phyloP scores from a whole-genome alignment of 2,329 filamentous ascomycete genomes.

The Verticillium zaregamsianum region DNA sequence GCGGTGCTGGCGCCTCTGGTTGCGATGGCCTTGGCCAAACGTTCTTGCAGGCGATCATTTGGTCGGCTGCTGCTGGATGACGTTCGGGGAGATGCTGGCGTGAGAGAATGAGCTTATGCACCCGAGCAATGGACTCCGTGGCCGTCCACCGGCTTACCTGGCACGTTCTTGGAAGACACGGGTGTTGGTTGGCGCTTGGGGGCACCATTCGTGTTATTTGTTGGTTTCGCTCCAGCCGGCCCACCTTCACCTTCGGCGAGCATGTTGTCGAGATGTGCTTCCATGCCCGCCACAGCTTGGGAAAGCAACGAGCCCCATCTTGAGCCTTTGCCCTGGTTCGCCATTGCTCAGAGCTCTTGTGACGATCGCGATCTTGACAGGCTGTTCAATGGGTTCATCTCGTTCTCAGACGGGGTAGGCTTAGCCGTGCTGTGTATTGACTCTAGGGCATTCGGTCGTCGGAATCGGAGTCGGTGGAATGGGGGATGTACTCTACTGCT shows the following conservation, averaged over 20 bases:
- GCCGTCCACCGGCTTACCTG: background rate
- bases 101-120: background rate
- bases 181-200: conserved; percentile 26
- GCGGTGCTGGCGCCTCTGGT: conserved; percentile 45
- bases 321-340: conserved; percentile 23
- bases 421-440: background rate
- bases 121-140: background rate
- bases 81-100: conserved; percentile 4
- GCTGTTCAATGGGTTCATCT: background rate
- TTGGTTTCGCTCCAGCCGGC: conserved; percentile 10
- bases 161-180: background rate
- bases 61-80: conserved; percentile 57
- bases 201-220: conserved; percentile 17
- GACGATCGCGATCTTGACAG: background rate
- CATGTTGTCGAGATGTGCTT: conserved; percentile 88
- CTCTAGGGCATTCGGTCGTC: background rate
- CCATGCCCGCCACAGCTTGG: conserved; percentile 88
- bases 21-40: conserved; percentile 81
- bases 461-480: background rate
- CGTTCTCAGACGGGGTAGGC: background rate
- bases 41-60: conserved; percentile 84
- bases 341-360: background rate
- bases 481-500: background rate
- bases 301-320: conserved; percentile 80
- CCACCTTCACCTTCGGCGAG: conserved; percentile 69